A percentile compares a stretch with the other conserved stretches of the same genome.
Conservation (phyloP, 108 stramenopile species). For the Discostella stelligeroides region DNA sequence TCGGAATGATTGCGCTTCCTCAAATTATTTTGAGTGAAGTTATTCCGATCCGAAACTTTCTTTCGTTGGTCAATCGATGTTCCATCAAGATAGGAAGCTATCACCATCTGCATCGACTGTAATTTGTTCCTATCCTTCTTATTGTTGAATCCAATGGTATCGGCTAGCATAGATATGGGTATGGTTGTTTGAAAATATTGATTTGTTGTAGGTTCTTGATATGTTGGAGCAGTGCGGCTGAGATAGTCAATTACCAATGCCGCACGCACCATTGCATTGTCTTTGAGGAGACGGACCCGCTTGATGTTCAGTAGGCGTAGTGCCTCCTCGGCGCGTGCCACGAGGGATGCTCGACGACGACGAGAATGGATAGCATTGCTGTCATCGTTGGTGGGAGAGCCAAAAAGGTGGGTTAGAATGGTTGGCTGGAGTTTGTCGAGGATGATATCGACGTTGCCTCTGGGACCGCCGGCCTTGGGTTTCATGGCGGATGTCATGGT, state of each 20-base stretch:
- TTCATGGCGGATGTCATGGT: not conserved
- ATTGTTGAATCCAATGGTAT: not conserved
- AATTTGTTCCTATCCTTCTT: slow-evolving; percentile 23
- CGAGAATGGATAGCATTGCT: not conserved
- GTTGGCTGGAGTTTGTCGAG: slow-evolving; percentile 17
- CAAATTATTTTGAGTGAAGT: not conserved
- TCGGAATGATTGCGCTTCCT: slow-evolving; percentile 14
- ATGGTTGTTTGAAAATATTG: slow-evolving; percentile 25
- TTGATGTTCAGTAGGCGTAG: slow-evolving; percentile 24
- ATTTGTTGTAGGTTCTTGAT: not conserved
- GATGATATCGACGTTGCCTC: slow-evolving; percentile 16
- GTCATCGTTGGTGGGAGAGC: slow-evolving; percentile 12
- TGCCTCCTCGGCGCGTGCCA: slow-evolving; percentile 18
- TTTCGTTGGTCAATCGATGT: slow-evolving; percentile 2
- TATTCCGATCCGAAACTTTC: not conserved
- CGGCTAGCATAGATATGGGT: slow-evolving; percentile 4
- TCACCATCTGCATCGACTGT: slow-evolving; percentile 32
- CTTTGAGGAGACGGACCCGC: not conserved
- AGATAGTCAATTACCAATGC: slow-evolving; percentile 39
- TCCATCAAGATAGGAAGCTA: slow-evolving; percentile 20
- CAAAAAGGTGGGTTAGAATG: slow-evolving; percentile 26
- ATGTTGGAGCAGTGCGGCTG: slow-evolving; percentile 11
- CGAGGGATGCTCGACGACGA: slow-evolving; percentile 17
- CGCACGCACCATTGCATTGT: slow-evolving; percentile 14
- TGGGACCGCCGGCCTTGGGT: slow-evolving; percentile 12